These are phyloP conservation scores for Dictyostelium purpureum DNA, from an alignment of 78 protist species.

Conservation along the genomic window DNA sequence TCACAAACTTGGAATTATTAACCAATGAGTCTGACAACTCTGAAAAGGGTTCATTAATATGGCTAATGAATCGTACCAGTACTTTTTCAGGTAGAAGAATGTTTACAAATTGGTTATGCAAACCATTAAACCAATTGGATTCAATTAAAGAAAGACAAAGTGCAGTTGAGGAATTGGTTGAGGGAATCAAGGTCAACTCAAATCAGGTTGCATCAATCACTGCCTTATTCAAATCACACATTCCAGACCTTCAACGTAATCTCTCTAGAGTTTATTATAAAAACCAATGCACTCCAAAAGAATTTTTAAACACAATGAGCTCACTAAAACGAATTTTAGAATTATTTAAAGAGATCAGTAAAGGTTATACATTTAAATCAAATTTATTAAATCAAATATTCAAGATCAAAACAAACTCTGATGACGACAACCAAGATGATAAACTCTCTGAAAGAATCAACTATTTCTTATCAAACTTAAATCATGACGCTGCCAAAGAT, in stretches of 20 bases:
- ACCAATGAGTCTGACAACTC: slow-evolving; percentile 35
- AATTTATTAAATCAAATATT: slow-evolving; percentile 6
- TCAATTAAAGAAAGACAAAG: slow-evolving; percentile 36
- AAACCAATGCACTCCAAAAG: slow-evolving; percentile 64
- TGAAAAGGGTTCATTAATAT: slow-evolving; percentile 73
- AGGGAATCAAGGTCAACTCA: not conserved
- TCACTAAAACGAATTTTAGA: slow-evolving; percentile 30
- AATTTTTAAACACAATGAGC: slow-evolving; percentile 38
- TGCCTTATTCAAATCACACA: slow-evolving; percentile 14
- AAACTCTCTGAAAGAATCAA: slow-evolving; percentile 10
- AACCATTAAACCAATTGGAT: slow-evolving; percentile 63
- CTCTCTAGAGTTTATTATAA: slow-evolving; percentile 45
- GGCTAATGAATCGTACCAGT: slow-evolving; percentile 72
- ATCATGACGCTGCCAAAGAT: slow-evolving; percentile 5
- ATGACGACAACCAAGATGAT: not conserved
- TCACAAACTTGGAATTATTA: slow-evolving; percentile 61
- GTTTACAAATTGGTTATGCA: slow-evolving; percentile 68
- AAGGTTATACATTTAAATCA: not conserved
- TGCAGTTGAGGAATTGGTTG: slow-evolving; percentile 51
- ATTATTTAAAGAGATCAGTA: not conserved
- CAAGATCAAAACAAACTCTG: not conserved
- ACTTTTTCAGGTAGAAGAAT: slow-evolving; percentile 68
- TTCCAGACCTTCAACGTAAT: slow-evolving; percentile 72
- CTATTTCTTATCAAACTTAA: not conserved
- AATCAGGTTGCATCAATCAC: not conserved